Percentiles rank a stretch among this genome's conserved stretches.
phyloP scores from a whole-genome alignment of 495 filamentous ascomycete species.

The Xylaria castorea region DNA sequence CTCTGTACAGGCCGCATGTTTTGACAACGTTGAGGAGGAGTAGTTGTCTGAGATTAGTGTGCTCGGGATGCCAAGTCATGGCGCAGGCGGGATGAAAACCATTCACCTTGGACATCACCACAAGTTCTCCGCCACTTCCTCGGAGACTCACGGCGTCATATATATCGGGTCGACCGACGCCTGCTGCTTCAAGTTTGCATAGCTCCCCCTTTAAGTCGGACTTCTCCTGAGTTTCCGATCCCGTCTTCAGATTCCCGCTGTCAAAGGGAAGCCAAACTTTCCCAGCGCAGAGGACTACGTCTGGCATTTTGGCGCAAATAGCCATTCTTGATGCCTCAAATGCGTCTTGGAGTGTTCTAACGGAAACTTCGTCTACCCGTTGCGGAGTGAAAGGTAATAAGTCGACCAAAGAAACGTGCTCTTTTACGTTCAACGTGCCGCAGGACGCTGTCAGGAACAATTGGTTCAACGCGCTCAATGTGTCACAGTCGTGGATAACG shows the following conservation, averaged over 20 bases:
- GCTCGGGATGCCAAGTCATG: background rate
- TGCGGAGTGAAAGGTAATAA: constrained; percentile 13
- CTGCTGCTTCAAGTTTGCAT: background rate
- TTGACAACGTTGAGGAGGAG: constrained; percentile 14
- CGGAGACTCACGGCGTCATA: background rate
- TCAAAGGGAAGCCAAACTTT: background rate
- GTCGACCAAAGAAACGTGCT: constrained; percentile 5
- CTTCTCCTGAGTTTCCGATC: background rate
- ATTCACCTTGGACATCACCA: constrained; percentile 3
- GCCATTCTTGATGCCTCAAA: constrained; percentile 4
- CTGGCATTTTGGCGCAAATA: constrained; percentile 7
- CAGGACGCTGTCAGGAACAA: constrained; percentile 13
- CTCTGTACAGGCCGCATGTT: constrained; percentile 12
- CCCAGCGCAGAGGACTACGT: constrained; percentile 15
- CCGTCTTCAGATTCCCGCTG: background rate
- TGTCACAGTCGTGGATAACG: constrained; percentile 10
- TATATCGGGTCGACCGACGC: constrained; percentile 7
- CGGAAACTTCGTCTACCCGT: background rate
- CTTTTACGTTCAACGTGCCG: background rate
- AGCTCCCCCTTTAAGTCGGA: background rate
- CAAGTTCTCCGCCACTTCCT: background rate
- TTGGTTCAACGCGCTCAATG: background rate
- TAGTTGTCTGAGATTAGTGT: constrained; percentile 9
- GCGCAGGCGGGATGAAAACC: constrained; percentile 12
- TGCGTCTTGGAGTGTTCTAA: background rate